Base-by-base conservation (phyloP, 2,329 filamentous ascomycete genomes). In the Aschersonia sp. region DNA sequence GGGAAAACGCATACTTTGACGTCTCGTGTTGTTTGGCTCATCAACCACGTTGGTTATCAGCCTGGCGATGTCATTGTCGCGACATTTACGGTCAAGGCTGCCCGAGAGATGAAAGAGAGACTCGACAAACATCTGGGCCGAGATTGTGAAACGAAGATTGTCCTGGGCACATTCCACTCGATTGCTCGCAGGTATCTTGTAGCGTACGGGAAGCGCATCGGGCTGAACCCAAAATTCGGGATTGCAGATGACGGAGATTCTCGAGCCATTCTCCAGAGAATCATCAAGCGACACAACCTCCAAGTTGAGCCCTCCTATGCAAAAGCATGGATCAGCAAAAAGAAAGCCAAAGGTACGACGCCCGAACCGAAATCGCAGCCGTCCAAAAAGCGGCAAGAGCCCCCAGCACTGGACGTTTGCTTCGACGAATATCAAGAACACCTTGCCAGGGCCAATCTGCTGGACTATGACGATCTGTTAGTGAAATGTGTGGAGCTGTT, bases 1-100 rank as follows among this genome's bases (percentile, higher is more conserved):
- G 90, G 92, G 22, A 97, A 98, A 66, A 98, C 90, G 11, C 94
- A 96, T 64, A 97, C 92, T 1, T 73, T 98, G 47, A 95, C 89
- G 0, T 87, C 89, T 43, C 84, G 92, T 52, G 87, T 96, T 49
- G 89, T 89, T 56, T 94, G 90, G 73, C 78, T 96, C 32, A 76
- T 96, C 47, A 77, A 82, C 46, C 72, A 84, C 56, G 69, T 78
- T 55, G 78, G 81, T 42, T 78, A 87, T 56, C 76, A 79, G 49
- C 90, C 90, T 58, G 80, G 85, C 68, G 87, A 96, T 67, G 81
- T 97, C 57, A 81, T 98, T 50, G 90, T 96, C 50, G 92, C 90
- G 52, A 97, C 90, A 0, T 98, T 98, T 60, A 98, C 92, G 2
- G 88, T 95, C 62, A 97, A 97, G 63, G 89, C 92, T 1, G 87